Base-by-base conservation (phyloP, 805 yeast species). In the Pichia pseudocactophila region DNA sequence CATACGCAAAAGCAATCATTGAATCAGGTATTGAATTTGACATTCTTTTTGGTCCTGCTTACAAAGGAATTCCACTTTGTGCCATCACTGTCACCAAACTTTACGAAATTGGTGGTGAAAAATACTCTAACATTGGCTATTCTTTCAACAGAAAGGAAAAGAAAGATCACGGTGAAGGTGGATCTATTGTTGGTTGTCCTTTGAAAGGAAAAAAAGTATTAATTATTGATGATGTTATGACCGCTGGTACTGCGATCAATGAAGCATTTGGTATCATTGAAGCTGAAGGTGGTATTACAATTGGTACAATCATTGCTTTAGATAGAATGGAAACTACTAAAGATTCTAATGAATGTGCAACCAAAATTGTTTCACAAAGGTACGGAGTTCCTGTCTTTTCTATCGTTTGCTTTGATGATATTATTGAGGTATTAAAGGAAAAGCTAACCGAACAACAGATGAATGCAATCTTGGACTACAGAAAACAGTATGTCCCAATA, bases 121-220 rank as follows among this genome's bases (percentile, higher is more conserved):
- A 81, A 57, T 88, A 77, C 57, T 78, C 76, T 40, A 62, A 77
- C 46, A 68, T 86, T 38, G 87, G 86, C 36, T 92, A 89, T 62
- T 79, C 97, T n/a, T 90, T 87, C 72, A 90, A 90, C 72, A 80
- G 98, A 64, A 92, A 90, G 67, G 96, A 88, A 64, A 82, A 83
- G 70, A 90, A 90, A 66, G 96, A 89, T 59, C 98, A 90, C 59
- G 98, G 98, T 43, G 98, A 90, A 68, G 98, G 97, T 52, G 98
- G 98, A 12, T 75, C 76, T 44, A 84, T 90, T 53, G 97, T 92
- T 34, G 98, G 98, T 30, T 78, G 83, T 36, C 63, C 76, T 6
- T 73, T 90, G 54, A 71, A 73, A 47, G 83, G 74, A 38, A 82
- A 89, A 62, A 73, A 73, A 47, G 76, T 90, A 19, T 68, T 92